phyloP scores from a whole-genome alignment of 768 basidiomycete genomes.

The Boletus tomentosulus region DNA sequence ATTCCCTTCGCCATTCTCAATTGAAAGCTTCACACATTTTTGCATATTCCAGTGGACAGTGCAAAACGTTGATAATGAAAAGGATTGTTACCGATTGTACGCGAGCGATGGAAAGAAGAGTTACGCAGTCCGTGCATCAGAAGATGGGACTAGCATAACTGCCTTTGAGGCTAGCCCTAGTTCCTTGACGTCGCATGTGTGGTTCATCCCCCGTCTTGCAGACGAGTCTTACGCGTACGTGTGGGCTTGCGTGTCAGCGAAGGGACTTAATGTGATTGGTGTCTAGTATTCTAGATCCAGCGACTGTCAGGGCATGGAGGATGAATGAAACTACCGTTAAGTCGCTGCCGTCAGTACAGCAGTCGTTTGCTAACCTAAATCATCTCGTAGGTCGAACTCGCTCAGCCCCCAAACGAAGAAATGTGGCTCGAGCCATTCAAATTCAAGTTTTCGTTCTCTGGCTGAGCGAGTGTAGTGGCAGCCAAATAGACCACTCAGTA shows the following conservation, averaged over 20 bases:
- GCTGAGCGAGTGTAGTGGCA: not conserved
- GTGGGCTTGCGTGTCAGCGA: not conserved
- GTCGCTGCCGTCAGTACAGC: not conserved
- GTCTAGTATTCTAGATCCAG: not conserved
- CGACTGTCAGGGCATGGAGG: not conserved
- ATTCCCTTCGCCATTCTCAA: too few species aligned
- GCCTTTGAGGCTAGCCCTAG: not conserved
- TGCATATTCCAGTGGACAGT: slow-evolving; percentile 3
- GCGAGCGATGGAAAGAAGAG: not conserved
- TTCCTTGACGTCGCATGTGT: slow-evolving; percentile 2
- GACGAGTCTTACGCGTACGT: not conserved
- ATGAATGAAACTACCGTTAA: not conserved
- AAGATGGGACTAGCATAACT: slow-evolving; percentile 1
- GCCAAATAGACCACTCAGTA: not conserved
- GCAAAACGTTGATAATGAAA: slow-evolving; percentile 1
- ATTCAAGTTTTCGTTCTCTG: slow-evolving; percentile 4
- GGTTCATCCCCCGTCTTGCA: not conserved
- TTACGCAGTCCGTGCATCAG: not conserved
- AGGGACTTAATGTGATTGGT: not conserved
- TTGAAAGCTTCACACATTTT: too few species aligned
- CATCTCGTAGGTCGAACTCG: not conserved
- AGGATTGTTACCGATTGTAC: slow-evolving; percentile 1
- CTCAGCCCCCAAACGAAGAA: not conserved
- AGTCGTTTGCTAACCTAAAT: not conserved
- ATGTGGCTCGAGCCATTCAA: not conserved